Base-by-base conservation (phyloP, 768 basidiomycete genomes). In the Lentinula aciculospora region DNA sequence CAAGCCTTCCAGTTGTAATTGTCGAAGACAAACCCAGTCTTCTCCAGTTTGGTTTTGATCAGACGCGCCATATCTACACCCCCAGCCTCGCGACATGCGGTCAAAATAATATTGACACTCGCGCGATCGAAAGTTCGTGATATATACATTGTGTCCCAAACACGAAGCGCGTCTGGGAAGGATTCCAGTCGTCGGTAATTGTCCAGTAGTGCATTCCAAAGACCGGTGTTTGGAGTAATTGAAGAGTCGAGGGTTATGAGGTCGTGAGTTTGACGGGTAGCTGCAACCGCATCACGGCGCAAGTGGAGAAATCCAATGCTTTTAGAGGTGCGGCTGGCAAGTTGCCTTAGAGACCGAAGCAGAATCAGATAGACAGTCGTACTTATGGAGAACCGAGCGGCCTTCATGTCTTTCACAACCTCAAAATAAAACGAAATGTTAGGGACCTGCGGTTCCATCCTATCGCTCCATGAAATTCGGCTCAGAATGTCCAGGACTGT, bases 171-270 rank as follows among this genome's bases (percentile, higher is more conserved):
- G 58, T 90, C 88, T 1, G 72, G 73, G 60, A 86, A 89, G 59
- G 83, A 84, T 4, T 83, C 84, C 6, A 86, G 76, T n/a, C 85
- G 85, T 63, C 89, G 85, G 70, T 95, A 98, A 0, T 91, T 85
- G 68, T 92, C 83, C 89, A 97, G 92, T 60, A 97, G 73, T 64
- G 90, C 83, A 67, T 94, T 95, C 80, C 89, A 86, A 12, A 93
- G 75, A 2, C 74, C 69, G 12, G 74, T 70, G 62, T 93, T 87
- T 2, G 92, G 88, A 8, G 85, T 79, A 57, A 94, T 71, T n/a
- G 82, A 78, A 13, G 87, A 77, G 65, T 94, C 92, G 40, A 94
- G 75, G n/a, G 84, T 86, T 66, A 96, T 77, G 57, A 83, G 75
- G 59, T 89, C 82, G 67, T 95, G 92, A 7, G 86, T 77, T 8